Evolutionary conservation across 257 asterid genomes (phyloP).

Genomic region (Plectranthus barbatus): DNA sequence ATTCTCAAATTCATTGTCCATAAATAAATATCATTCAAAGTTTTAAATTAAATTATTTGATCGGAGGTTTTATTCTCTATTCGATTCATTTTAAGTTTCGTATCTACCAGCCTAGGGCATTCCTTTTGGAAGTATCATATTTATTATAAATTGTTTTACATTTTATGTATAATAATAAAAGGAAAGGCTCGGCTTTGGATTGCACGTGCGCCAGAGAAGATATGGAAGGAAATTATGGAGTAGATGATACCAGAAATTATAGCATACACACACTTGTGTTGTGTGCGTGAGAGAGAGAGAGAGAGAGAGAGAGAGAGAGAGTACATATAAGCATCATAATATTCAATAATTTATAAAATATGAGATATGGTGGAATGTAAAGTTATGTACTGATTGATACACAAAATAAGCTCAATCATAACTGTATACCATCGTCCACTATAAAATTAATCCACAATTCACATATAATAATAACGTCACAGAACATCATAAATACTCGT

Average conservation of each 20-base stretch:
- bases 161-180: no score
- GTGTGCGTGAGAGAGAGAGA: constrained; percentile 11
- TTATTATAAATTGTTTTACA: no score
- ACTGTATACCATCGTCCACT: neutral
- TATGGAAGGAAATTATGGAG: neutral
- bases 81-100: no score
- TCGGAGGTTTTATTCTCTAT: no score
- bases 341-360: neutral
- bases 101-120: no score
- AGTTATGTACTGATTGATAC: neutral
- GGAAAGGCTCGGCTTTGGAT: neutral
- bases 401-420: neutral
- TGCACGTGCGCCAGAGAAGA: neutral
- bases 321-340: neutral
- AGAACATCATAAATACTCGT: neutral
- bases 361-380: neutral
- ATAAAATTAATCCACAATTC: neutral
- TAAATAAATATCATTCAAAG: neutral
- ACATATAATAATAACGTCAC: neutral
- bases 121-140: no score
- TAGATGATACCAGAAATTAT: neutral
- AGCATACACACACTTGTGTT: neutral
- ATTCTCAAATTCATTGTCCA: neutral
- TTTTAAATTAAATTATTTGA: no score
- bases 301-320: constrained; percentile 14